Evolutionary conservation across 2,329 filamentous ascomycete species (phyloP).

Genomic region (Fusarium duplospermum): DNA sequence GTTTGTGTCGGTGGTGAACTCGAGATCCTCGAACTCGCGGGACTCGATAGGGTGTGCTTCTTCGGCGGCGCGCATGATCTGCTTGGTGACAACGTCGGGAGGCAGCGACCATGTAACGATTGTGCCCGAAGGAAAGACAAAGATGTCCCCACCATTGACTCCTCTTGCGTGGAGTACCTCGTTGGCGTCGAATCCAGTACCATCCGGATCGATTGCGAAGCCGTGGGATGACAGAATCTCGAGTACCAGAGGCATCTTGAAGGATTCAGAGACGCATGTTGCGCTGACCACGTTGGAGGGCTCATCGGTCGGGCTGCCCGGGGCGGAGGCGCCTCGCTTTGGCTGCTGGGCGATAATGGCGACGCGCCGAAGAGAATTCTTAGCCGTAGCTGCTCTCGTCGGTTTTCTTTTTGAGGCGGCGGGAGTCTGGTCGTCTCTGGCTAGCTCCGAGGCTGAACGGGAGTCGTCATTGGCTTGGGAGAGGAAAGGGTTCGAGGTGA

Average conservation of each 20-base stretch:
- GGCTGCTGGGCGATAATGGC: conserved; percentile 83
- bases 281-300: conserved; percentile 64
- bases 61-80: conserved; percentile 80
- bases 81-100: conserved; percentile 78
- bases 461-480: conserved; percentile 54
- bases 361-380: conserved; percentile 84
- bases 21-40: conserved; percentile 89
- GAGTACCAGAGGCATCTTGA: conserved; percentile 71
- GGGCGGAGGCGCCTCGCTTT: conserved; percentile 47
- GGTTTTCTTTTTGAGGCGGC: conserved; percentile 58
- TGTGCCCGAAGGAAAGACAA: conserved; percentile 94
- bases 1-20: conserved; percentile 81
- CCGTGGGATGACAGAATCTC: conserved; percentile 68
- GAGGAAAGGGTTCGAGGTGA: conserved; percentile 72
- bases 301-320: conserved; percentile 46
- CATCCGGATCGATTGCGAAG: conserved; percentile 71
- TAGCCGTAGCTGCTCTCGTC: conserved; percentile 60
- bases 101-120: conserved; percentile 92
- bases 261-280: conserved; percentile 71
- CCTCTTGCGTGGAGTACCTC: conserved; percentile 73
- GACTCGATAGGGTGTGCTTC: conserved; percentile 75
- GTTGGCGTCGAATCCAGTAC: conserved; percentile 68
- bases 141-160: conserved; percentile 82
- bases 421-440: conserved; percentile 31
- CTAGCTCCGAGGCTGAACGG: conserved; percentile 31